Evolutionary conservation across 441 rosid genomes (phyloP), one percentile per base, ranked within the genome.

Genomic region (Pelargonium cotyledonis): DNA sequence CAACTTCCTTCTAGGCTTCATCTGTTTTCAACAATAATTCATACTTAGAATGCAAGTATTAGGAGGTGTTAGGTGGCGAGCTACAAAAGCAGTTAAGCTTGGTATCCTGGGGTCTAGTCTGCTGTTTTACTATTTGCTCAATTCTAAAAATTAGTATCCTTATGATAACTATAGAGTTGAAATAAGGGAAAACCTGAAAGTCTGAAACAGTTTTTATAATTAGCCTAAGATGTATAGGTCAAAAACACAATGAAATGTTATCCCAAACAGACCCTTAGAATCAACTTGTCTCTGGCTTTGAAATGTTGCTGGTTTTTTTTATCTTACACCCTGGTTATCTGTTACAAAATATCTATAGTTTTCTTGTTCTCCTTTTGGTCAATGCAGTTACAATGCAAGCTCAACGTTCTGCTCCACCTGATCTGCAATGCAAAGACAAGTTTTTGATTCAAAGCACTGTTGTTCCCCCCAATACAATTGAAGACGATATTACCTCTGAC

Each of bases 401-500:
- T 70, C 87, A 76, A 79, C 77, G 29, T 65, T 68, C 31, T 46
- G 81, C 79, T 69, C 85, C 88, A 15, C 81, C 76, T 31, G 82
- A 83, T 73, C 65, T 84, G 76, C 75, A 72, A 49, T 81, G 91
- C 79, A 83, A 82, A 76, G 91, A 86, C 81, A 86, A 86, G 77
- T 86, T 84, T 66, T 67, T 75, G 65, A 68, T 86, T 67, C 88
- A 86, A 72, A 70, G 85, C 72, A 79, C 78, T 10, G 71, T 74
- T 35, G 81, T 83, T 66, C 82, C 88, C 4, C 41, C 51, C 10
- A 81, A 80, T 47, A 78, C 80, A 64, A 53, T 66, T 53, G 85
- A 81, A 43, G 83, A 84, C 26, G 81, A 81, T 65, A 64, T 86
- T 73, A 70, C 82, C 1, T 75, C 85, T 26, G 67, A 65, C 67